These are phyloP conservation scores for Tulasnella sp. DNA, from an alignment of 768 basidiomycete species.

Conservation along the genomic window DNA sequence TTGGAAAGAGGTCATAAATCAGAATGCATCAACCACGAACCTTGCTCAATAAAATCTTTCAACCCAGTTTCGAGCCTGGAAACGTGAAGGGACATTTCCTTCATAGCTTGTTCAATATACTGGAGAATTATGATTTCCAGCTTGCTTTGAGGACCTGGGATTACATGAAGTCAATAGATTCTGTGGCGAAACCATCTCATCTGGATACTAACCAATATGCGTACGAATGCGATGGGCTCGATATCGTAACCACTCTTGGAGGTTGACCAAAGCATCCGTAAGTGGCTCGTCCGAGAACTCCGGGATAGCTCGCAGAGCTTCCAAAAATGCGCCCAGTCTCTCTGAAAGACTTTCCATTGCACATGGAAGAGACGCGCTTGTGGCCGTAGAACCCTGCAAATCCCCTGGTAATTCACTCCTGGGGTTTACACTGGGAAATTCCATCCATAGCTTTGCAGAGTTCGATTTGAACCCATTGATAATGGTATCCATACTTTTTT, in stretches of 20 bases:
- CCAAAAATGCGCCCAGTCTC: conserved; percentile 62
- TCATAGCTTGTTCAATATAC: neutral
- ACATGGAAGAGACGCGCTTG: no score
- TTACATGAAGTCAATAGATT: neutral
- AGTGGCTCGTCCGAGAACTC: conserved; percentile 65
- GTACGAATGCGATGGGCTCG: conserved; percentile 68
- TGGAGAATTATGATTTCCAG: neutral
- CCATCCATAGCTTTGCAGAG: conserved; percentile 63
- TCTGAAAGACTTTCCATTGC: conserved; percentile 58
- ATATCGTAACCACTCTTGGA: conserved; percentile 70
- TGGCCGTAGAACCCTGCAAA: conserved; percentile 49
- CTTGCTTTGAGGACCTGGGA: neutral
- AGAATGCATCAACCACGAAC: conserved; percentile 37
- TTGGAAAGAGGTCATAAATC: neutral
- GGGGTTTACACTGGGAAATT: conserved; percentile 47
- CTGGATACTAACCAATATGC: conserved; percentile 41
- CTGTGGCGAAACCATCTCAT: conserved; percentile 37
- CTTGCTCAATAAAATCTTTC: conserved; percentile 77
- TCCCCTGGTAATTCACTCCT: conserved; percentile 39
- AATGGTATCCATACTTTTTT: conserved; percentile 63
- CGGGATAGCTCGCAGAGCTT: conserved; percentile 71
- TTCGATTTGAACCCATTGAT: conserved; percentile 69
- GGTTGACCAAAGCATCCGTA: conserved; percentile 61
- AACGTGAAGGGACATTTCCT: conserved; percentile 60
- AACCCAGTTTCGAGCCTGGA: no score